Base-by-base conservation (phyloP, 2,329 filamentous ascomycete species). In the Tolypocladium tropicale region DNA sequence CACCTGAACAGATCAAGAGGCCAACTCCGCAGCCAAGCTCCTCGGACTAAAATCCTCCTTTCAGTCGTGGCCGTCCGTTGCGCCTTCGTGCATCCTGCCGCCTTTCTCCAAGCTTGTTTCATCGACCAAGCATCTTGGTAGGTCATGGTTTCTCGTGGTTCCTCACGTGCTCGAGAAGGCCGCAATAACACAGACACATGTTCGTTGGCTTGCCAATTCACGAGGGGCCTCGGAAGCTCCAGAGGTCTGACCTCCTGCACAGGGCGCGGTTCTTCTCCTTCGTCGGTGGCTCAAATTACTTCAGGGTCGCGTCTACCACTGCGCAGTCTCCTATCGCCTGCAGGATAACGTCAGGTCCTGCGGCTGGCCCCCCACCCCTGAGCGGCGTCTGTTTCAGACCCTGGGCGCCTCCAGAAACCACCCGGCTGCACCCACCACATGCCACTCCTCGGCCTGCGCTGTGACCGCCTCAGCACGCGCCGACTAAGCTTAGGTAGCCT, bases 361-460 rank as follows among this genome's bases (percentile, higher is more conserved):
- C 50, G 18, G 33, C 50, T 18, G 50, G 9, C 14, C 28, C 28
- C 11, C 46, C 16, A 39, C 39, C 25, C 53, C 41, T n/a, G 39
- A 34, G 52, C 57, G 53, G 56, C 60, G 52, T 28, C 56, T 59
- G 59, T 62, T 62, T 61, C 59, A 61, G 43, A 55, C 37, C 49
- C 49, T 51, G 37, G 55, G 37, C 52, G 52, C 55, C 56, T 39
- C 34, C 34, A 21, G 50, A 23, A 28, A 30, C 48, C 52, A 30
- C 48, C 52, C 46, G 28, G 50, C 33, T 36, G 23, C 25, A 48
- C 25, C 25, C 25, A 48, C 25, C 25, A 48, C 41, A 28, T 46
- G 41, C 21, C 14, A 7, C 9, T 32, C 43, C 28, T 49, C 28
- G 41, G 43, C 25, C 30, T 30, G 43, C 28, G 21, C 10, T 14